phyloP scores from a whole-genome alignment of 768 basidiomycete species.

The Lactifluus hygrophoroides region DNA sequence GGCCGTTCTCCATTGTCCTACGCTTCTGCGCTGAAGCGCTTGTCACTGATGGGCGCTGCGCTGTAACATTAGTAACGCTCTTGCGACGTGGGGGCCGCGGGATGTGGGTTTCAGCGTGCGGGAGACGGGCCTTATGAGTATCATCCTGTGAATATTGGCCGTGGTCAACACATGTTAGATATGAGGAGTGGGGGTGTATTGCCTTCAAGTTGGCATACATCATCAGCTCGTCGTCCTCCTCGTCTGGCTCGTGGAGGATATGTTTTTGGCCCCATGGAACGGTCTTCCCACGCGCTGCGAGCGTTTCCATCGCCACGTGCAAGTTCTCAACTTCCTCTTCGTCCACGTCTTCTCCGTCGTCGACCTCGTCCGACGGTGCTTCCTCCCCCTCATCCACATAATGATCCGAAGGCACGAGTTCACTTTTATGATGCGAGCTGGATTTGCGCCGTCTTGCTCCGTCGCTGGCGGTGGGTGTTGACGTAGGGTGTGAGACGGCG shows the following conservation, averaged over 20 bases:
- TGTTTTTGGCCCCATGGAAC: conserved; percentile 16
- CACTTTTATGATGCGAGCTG: conserved; percentile 17
- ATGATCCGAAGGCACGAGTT: conserved; percentile 2
- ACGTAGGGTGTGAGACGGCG: background rate
- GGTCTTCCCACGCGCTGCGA: background rate
- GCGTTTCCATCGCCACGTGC: background rate
- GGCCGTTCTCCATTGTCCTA: background rate
- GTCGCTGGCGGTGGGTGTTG: background rate
- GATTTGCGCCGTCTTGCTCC: conserved; percentile 28
- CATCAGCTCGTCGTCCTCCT: conserved; percentile 54
- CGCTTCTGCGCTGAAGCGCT: conserved; percentile 7
- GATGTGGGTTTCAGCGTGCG: conserved; percentile 21
- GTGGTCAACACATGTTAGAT: background rate
- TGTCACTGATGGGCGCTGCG: conserved; percentile 1
- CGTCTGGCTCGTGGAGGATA: conserved; percentile 20
- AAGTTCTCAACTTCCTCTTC: conserved; percentile 20
- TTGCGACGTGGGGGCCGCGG: conserved; percentile 1
- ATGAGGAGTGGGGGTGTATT: background rate
- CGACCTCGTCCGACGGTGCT: background rate
- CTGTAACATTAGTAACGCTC: conserved; percentile 5
- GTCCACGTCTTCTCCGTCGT: conserved; percentile 14
- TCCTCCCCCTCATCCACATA: conserved; percentile 44
- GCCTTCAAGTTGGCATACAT: conserved; percentile 46
- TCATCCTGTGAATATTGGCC: conserved; percentile 30
- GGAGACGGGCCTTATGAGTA: conserved; percentile 30